Base-by-base conservation (phyloP, 2,329 filamentous ascomycete genomes). In the Hymenotorrendiella dingleyae region DNA sequence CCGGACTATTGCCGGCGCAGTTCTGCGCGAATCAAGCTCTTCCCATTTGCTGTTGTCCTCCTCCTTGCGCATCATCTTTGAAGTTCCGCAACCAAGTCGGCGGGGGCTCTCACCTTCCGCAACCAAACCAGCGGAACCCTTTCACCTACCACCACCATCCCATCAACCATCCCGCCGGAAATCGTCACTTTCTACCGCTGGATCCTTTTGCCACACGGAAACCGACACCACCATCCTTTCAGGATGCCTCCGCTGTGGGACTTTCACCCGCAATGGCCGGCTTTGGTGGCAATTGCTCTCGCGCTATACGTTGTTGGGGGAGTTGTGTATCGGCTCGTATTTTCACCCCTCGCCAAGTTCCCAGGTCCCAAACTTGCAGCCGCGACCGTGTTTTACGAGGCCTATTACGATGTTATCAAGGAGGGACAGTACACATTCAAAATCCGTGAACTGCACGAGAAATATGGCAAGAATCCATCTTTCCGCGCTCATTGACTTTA, bases 341-440 rank as follows among this genome's bases (percentile, higher is more conserved):
- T 45, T 28, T 40, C 30, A 12, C 42, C 42, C 5, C 23, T 45
- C 3, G 34, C 42, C 32, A 41, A 46, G 24, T 62, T 62, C 36
- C 59, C 54, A 2, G 62, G 62, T 4, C 62, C 62, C 2, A 56
- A 45, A 11, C 42, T 58, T 1, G 60, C 62, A 2, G 60, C 59
- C 3, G 52, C 55, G 17, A 59, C 54, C 4, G 27, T 37, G 5
- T 48, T 42, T 47, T 59, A 58, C 30, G 49, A 52, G 19, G 36
- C 43, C 7, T 60, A 58, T 24, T 55, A 50, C 35, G 52, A 59
- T 22, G 21, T 55, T 3, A 33, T 50, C 27, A 41, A 43, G 29
- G 11, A 41, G 14, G 57, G 56, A 1, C 42, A 50, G 26, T 52
- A 36, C 30, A 32, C 36, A 5, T 49, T 46, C 27, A 40, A 44